Evolutionary conservation across 228 moss, liverwort and hornwort genomes (phyloP).

Genomic region (Sphagnum fallax): DNA sequence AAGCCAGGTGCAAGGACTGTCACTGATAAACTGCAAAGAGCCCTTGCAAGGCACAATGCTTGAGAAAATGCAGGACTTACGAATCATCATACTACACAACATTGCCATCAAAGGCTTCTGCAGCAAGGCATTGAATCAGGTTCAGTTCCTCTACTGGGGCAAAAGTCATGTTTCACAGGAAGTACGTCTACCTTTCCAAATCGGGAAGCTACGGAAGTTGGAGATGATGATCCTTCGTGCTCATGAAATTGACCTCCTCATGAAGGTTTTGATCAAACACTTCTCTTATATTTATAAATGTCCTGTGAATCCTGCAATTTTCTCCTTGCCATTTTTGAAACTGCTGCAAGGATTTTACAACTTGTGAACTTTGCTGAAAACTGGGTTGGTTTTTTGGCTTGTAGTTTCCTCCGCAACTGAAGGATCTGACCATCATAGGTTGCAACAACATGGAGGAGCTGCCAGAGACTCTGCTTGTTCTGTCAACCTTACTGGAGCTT

Average conservation of each 20-base stretch:
- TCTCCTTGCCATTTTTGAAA: too few relatives aligned
- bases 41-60: conserved; percentile 39
- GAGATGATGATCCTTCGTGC: conserved; percentile 35
- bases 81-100: conserved; percentile 42
- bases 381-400: background rate
- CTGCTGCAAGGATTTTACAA: too few relatives aligned
- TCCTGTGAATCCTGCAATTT: too few relatives aligned
- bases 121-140: conserved; percentile 24
- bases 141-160: conserved; percentile 51
- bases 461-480: conserved; percentile 27
- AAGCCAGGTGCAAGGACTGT: conserved; percentile 30
- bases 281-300: too few relatives aligned
- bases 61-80: conserved; percentile 34
- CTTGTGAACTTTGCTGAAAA: too few relatives aligned
- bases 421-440: conserved; percentile 43
- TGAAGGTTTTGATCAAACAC: conserved; percentile 16
- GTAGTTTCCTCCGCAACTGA: conserved; percentile 49
- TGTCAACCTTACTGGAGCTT: conserved; percentile 29
- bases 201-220: conserved; percentile 37
- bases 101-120: conserved; percentile 36
- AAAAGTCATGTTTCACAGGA: conserved; percentile 36
- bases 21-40: conserved; percentile 38
- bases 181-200: conserved; percentile 45
- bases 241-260: conserved; percentile 40
- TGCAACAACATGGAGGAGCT: conserved; percentile 48